These are phyloP conservation scores for Penicillium rolfsii DNA, from an alignment of 2,329 filamentous ascomycete species.

Conservation along the genomic window DNA sequence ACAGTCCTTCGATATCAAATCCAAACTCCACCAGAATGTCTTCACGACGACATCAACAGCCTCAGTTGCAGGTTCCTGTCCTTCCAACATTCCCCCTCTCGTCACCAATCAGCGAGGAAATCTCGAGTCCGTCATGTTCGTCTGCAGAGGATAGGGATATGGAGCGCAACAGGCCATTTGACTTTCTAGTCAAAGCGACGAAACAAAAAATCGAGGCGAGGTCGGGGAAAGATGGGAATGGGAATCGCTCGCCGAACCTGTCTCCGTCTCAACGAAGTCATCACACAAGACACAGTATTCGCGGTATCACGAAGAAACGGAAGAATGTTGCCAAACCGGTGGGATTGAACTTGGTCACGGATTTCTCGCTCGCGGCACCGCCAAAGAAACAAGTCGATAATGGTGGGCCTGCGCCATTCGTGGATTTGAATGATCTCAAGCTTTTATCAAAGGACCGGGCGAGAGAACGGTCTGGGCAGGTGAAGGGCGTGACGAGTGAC, in stretches of 20 bases:
- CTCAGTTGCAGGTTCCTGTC: slow-evolving; percentile 36
- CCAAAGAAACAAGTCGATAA: slow-evolving; percentile 18
- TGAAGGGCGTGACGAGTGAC: not conserved
- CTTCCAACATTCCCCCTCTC: slow-evolving; percentile 46
- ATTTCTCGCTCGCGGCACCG: slow-evolving; percentile 37
- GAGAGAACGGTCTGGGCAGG: slow-evolving; percentile 35
- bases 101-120: slow-evolving; percentile 49
- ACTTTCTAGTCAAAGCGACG: slow-evolving; percentile 35
- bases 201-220: slow-evolving; percentile 23
- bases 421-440: slow-evolving; percentile 46
- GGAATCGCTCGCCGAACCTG: slow-evolving; percentile 8
- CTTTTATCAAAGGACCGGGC: slow-evolving; percentile 39
- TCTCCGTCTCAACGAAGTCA: slow-evolving; percentile 11
- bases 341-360: slow-evolving; percentile 49
- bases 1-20: not conserved
- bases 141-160: slow-evolving; percentile 35
- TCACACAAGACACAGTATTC: slow-evolving; percentile 19
- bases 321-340: slow-evolving; percentile 37
- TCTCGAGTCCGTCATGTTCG: slow-evolving; percentile 43
- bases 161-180: slow-evolving; percentile 36
- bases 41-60: slow-evolving; percentile 29
- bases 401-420: slow-evolving; percentile 28
- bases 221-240: slow-evolving; percentile 12
- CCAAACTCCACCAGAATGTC: slow-evolving; percentile 24
- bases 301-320: slow-evolving; percentile 26